A percentile compares a stretch with the other conserved stretches of the same genome.
Evolutionary conservation across 345 rosid genomes (phyloP).

Genomic region (Triadica sebifera): DNA sequence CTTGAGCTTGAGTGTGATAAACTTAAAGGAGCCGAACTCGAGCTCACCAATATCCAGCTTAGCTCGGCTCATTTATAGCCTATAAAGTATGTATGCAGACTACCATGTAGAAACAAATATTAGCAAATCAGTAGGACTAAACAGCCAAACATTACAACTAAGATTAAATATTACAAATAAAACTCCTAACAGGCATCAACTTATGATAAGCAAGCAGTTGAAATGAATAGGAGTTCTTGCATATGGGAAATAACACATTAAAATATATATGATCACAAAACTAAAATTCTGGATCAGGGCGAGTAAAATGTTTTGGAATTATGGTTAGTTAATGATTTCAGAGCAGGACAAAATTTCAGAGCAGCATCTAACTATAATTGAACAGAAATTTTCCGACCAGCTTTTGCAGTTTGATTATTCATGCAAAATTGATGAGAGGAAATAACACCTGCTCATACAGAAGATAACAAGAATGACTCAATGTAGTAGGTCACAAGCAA

Average conservation of each 20-base stretch:
- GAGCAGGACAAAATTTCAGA: not conserved
- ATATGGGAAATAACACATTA: not conserved
- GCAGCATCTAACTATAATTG: not conserved
- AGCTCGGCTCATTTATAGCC: too few species aligned
- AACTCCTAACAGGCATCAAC: not conserved
- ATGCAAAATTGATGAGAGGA: slow-evolving; percentile 1
- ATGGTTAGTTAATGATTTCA: not conserved
- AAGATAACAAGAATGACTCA: not conserved
- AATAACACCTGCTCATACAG: not conserved
- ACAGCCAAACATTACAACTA: not conserved
- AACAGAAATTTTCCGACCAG: not conserved
- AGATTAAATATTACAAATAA: too few species aligned
- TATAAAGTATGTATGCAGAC: slow-evolving; percentile 22
- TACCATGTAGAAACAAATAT: slow-evolving; percentile 4
- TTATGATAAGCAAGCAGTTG: not conserved
- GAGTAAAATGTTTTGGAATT: not conserved
- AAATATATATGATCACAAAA: not conserved
- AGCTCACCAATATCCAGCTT: too few species aligned
- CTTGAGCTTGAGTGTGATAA: too few species aligned
- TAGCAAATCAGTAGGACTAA: not conserved
- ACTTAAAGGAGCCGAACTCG: too few species aligned
- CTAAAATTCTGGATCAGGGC: not conserved
- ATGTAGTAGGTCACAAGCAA: not conserved
- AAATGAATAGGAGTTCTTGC: not conserved
- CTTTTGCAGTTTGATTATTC: not conserved